Percentiles rank a stretch among this genome's conserved stretches.
phyloP scores from a whole-genome alignment of 1,284 basidiomycete genomes.

The Cutaneotrichosporon dermatis region DNA sequence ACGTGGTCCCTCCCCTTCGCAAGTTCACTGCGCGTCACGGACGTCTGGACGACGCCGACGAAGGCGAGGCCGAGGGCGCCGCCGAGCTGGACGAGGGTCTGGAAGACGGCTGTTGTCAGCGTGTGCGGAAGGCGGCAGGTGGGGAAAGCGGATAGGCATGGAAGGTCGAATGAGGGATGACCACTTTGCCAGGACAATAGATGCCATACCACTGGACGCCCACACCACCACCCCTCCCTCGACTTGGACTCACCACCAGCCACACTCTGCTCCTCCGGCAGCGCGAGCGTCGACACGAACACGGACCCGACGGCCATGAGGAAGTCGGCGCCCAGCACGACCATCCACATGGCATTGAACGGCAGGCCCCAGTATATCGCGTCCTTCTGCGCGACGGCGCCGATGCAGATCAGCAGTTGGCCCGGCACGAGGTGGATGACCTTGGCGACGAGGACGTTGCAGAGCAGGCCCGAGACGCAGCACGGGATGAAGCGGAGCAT shows the following conservation, averaged over 20 bases:
- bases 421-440: slow-evolving; percentile 33
- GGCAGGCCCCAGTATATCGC: slow-evolving; percentile 72
- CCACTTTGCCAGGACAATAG: too few species aligned
- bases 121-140: slow-evolving; percentile 38
- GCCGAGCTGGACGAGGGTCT: slow-evolving; percentile 57
- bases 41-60: slow-evolving; percentile 62
- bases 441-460: slow-evolving; percentile 55
- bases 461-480: slow-evolving; percentile 63
- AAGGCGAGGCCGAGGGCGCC: slow-evolving; percentile 70
- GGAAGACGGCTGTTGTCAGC: slow-evolving; percentile 50
- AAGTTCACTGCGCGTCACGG: slow-evolving; percentile 22
- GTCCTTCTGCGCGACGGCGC: slow-evolving; percentile 61
- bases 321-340: slow-evolving; percentile 74
- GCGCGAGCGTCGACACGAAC: slow-evolving; percentile 67
- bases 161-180: too few species aligned
- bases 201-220: too few species aligned
- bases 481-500: slow-evolving; percentile 75
- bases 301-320: slow-evolving; percentile 69
- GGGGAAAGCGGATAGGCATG: too few species aligned
- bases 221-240: too few species aligned
- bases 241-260: slow-evolving; percentile 63
- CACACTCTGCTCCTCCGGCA: slow-evolving; percentile 70
- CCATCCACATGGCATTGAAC: slow-evolving; percentile 69
- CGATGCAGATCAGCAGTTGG: slow-evolving; percentile 55
- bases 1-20: slow-evolving; percentile 12